Conservation (phyloP, 768 basidiomycete species). For the Fomitopsis serialis region DNA sequence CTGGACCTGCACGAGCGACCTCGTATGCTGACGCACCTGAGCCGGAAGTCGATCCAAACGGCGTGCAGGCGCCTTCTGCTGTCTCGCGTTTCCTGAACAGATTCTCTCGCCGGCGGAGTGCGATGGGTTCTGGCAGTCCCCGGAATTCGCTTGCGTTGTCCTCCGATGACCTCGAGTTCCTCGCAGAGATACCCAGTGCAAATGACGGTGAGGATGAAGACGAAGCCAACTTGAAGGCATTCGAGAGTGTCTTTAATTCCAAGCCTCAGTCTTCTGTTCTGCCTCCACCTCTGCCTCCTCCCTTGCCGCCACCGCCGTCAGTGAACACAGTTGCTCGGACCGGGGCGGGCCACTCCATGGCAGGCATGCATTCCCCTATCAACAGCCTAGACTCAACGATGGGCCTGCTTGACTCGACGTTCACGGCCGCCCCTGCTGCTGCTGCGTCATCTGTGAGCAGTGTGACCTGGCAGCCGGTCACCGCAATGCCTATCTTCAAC, state of each 20-base stretch:
- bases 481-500: constrained; percentile 9
- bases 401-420: background rate
- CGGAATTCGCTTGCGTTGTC: constrained; percentile 66
- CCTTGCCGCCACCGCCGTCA: constrained; percentile 14
- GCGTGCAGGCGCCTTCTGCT: constrained; percentile 42
- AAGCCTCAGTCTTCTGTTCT: constrained; percentile 25
- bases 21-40: constrained; percentile 18
- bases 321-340: background rate
- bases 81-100: constrained; percentile 81
- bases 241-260: constrained; percentile 35
- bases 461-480: background rate
- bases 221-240: constrained; percentile 6
- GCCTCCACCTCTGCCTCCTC: constrained; percentile 18
- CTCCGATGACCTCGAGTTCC: constrained; percentile 75
- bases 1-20: constrained; percentile 7
- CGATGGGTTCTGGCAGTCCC: constrained; percentile 28
- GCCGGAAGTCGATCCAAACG: constrained; percentile 12
- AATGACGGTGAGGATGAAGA: constrained; percentile 34
- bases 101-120: constrained; percentile 52
- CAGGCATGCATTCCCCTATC: background rate
- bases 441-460: background rate
- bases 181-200: constrained; percentile 59
- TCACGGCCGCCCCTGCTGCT: background rate
- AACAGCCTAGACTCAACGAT: background rate
- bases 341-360: background rate